Evolutionary conservation across 2,329 filamentous ascomycete species (phyloP).

Genomic region (Colletotrichum lupini): DNA sequence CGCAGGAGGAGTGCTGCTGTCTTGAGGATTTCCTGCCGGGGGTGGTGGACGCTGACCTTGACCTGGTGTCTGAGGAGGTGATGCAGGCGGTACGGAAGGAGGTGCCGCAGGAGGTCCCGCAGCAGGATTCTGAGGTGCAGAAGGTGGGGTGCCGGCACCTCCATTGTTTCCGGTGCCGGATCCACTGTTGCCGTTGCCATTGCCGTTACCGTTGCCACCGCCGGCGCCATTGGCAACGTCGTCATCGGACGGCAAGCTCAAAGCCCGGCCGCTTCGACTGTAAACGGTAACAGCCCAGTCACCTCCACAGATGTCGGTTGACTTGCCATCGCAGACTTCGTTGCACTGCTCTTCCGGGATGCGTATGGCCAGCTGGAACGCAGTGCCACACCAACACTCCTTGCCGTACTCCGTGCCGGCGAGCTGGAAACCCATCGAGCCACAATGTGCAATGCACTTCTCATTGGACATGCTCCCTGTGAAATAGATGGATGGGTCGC

Average conservation of each 20-base stretch:
- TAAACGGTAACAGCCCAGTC: slow-evolving; percentile 36
- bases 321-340: slow-evolving; percentile 25
- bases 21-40: not conserved
- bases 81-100: not conserved
- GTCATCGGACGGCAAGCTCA: slow-evolving; percentile 19
- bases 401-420: slow-evolving; percentile 61
- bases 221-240: not conserved
- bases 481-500: slow-evolving; percentile 41
- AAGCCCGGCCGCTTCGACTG: slow-evolving; percentile 29
- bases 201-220: not conserved
- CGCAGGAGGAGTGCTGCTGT: not conserved
- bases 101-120: not conserved
- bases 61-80: not conserved
- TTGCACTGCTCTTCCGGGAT: slow-evolving; percentile 29
- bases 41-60: not conserved
- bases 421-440: slow-evolving; percentile 50
- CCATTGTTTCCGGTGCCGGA: not conserved
- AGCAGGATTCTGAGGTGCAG: not conserved
- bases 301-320: slow-evolving; percentile 33
- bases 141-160: not conserved
- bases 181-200: not conserved
- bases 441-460: slow-evolving; percentile 60
- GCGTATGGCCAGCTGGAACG: slow-evolving; percentile 30
- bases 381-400: slow-evolving; percentile 63
- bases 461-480: slow-evolving; percentile 57